These are phyloP conservation scores for Aschersonia sp. DNA, from an alignment of 2,329 filamentous ascomycete genomes.

Conservation along the genomic window DNA sequence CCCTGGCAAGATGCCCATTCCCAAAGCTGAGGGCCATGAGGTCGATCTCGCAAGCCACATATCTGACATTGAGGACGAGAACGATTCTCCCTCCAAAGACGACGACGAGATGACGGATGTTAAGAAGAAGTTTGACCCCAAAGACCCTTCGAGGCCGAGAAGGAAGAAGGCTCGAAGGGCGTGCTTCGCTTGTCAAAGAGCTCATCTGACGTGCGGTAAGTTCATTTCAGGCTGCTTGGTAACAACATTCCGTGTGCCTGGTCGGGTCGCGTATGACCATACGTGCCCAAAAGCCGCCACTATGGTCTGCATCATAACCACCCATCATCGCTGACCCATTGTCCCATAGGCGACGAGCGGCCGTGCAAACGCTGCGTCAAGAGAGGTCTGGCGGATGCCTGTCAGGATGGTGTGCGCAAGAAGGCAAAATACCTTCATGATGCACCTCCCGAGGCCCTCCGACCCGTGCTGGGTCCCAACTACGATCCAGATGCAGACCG, in stretches of 20 bases:
- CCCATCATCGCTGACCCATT: constrained; percentile 13
- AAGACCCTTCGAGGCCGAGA: constrained; percentile 77
- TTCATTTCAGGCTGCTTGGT: constrained; percentile 11
- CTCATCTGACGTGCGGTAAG: constrained; percentile 97
- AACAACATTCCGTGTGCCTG: background rate
- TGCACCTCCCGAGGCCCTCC: constrained; percentile 74
- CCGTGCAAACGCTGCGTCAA: constrained; percentile 92
- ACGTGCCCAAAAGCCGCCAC: background rate
- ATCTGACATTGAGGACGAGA: constrained; percentile 46
- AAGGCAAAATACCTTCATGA: constrained; percentile 99
- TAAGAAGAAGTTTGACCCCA: constrained; percentile 63
- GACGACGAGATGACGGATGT: constrained; percentile 36
- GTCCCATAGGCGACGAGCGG: constrained; percentile 67
- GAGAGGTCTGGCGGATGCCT: constrained; percentile 76
- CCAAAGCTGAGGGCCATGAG: constrained; percentile 36
- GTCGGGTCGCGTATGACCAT: background rate
- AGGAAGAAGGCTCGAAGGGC: constrained; percentile 93
- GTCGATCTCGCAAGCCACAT: constrained; percentile 42
- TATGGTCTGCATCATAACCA: background rate
- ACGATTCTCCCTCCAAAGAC: constrained; percentile 29
- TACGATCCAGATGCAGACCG: constrained; percentile 45
- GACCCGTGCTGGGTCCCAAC: constrained; percentile 66
- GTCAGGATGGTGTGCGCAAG: constrained; percentile 92
- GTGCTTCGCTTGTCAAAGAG: constrained; percentile 92
- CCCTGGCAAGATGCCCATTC: constrained; percentile 35